Conservation (phyloP, 345 rosid genomes). For the Clarkia xantiana region DNA sequence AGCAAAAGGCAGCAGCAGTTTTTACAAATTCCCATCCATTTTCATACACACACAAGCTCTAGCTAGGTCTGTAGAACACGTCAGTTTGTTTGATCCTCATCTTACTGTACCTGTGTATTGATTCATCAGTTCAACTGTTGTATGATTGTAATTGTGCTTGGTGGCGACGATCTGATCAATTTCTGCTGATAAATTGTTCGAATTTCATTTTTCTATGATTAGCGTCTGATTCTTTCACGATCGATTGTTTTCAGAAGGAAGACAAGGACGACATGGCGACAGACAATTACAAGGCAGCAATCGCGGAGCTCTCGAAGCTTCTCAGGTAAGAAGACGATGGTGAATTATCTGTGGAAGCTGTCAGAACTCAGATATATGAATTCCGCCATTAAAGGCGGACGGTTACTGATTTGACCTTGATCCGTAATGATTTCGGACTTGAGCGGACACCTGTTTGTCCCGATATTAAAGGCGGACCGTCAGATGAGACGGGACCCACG, state of each 20-base stretch:
- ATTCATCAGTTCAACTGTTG: no score
- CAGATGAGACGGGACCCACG: not conserved
- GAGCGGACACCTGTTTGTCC: not conserved
- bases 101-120: no score
- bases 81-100: no score
- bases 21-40: no score
- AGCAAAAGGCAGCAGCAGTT: no score
- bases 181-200: no score
- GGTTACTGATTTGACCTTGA: not conserved
- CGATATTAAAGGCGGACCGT: not conserved
- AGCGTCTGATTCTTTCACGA: not conserved
- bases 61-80: no score
- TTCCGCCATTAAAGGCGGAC: not conserved
- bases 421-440: not conserved
- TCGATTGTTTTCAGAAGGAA: not conserved
- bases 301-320: constrained; percentile 60
- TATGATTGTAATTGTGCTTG: no score
- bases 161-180: no score
- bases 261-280: constrained; percentile 47
- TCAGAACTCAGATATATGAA: not conserved
- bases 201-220: not conserved
- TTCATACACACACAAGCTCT: no score
- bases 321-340: constrained; percentile 37
- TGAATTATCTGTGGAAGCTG: not conserved
- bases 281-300: constrained; percentile 59